phyloP scores from a whole-genome alignment of 306 rosid species.

The Argentina anserina region DNA sequence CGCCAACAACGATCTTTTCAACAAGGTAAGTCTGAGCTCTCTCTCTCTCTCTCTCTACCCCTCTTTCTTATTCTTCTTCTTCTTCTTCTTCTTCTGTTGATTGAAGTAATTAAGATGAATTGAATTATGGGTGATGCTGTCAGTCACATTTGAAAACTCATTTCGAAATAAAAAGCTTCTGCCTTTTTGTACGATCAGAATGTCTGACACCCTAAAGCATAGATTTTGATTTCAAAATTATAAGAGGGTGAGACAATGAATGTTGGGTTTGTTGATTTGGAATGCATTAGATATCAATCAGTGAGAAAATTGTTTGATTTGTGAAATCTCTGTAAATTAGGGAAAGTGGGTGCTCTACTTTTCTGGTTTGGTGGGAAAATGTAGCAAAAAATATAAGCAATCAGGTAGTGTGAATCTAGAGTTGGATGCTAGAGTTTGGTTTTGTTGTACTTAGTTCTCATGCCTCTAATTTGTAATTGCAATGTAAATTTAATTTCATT shows the following conservation, averaged over 20 bases:
- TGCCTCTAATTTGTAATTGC: background rate
- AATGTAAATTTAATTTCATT: background rate
- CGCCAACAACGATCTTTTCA: no score
- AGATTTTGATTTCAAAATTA: slow-evolving; percentile 24
- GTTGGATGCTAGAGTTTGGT: no score
- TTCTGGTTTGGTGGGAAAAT: slow-evolving; percentile 30
- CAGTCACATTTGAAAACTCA: slow-evolving; percentile 22
- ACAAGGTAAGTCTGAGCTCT: no score
- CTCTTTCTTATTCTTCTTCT: no score
- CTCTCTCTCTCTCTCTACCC: no score
- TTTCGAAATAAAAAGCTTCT: slow-evolving; percentile 6
- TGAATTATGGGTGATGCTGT: no score
- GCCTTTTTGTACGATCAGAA: slow-evolving; percentile 11
- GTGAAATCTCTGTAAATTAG: slow-evolving; percentile 23
- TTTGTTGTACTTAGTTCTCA: background rate
- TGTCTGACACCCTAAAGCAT: slow-evolving; percentile 6
- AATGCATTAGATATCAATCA: slow-evolving; percentile 12
- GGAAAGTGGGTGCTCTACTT: slow-evolving; percentile 13
- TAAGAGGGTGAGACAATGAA: slow-evolving; percentile 9
- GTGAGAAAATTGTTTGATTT: slow-evolving; percentile 18
- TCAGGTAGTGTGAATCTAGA: background rate
- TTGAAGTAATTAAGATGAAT: no score
- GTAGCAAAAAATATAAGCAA: slow-evolving; percentile 17
- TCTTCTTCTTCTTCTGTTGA: no score
- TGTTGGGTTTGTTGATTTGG: slow-evolving; percentile 17